Conservation (phyloP, 768 basidiomycete species). For the Lepiota venenata region DNA sequence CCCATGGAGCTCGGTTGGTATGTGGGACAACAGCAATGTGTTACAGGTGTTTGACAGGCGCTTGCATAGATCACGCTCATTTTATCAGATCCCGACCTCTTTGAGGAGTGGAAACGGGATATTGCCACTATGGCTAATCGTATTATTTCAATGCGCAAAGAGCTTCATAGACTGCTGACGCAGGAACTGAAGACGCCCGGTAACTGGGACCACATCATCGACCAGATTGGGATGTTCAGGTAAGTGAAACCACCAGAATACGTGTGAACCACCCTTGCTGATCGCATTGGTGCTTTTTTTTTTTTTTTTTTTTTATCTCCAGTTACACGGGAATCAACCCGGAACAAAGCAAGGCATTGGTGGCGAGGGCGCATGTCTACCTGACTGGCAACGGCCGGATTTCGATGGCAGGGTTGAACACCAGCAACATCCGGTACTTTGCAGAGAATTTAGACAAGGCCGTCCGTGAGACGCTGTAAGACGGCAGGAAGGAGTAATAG, state of each 20-base stretch:
- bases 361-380: conserved; percentile 77
- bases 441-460: conserved; percentile 66
- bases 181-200: conserved; percentile 85
- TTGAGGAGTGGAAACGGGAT: conserved; percentile 87
- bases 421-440: conserved; percentile 72
- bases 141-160: conserved; percentile 88
- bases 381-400: conserved; percentile 87
- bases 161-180: conserved; percentile 70
- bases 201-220: conserved; percentile 92
- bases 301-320: not conserved
- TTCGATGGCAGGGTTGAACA: conserved; percentile 93
- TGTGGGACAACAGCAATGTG: conserved; percentile 23
- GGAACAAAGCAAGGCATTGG: conserved; percentile 62
- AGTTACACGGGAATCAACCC: conserved; percentile 83
- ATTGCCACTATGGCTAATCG: conserved; percentile 90
- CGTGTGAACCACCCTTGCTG: conserved; percentile 2
- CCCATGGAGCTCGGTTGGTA: conserved; percentile 87
- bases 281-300: conserved; percentile 11
- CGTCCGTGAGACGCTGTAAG: conserved; percentile 36
- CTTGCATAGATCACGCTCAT: conserved; percentile 67
- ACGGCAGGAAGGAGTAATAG: not conserved
- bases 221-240: conserved; percentile 99
- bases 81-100: conserved; percentile 68
- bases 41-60: conserved; percentile 6
- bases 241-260: conserved; percentile 25